Conservation (phyloP, 1,139 yeast species). For the Candida sp. region DNA sequence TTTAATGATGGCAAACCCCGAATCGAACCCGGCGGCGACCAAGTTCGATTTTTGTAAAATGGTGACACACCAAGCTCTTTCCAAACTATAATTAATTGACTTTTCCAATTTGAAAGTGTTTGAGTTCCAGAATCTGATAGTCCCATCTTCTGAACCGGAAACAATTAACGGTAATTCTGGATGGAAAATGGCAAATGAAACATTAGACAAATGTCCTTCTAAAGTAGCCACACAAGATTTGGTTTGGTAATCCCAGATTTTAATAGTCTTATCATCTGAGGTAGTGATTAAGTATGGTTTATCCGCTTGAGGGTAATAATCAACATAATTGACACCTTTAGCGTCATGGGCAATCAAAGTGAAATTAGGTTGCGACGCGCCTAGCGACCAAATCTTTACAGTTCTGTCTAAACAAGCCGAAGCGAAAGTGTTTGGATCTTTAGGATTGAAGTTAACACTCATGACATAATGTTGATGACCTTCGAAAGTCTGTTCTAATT, state of each 20-base stretch:
- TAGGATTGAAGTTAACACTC: constrained; percentile 94
- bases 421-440: constrained; percentile 97
- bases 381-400: constrained; percentile 95
- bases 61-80: constrained; percentile 96
- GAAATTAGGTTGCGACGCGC: constrained; percentile 86
- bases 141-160: constrained; percentile 83
- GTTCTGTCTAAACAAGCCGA: constrained; percentile 96
- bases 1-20: constrained; percentile 84
- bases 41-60: constrained; percentile 74
- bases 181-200: constrained; percentile 95
- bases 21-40: constrained; percentile 91
- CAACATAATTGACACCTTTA: constrained; percentile 94
- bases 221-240: constrained; percentile 92
- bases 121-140: constrained; percentile 76
- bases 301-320: constrained; percentile 95
- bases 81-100: constrained; percentile 85
- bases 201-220: constrained; percentile 92
- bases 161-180: constrained; percentile 89
- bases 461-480: constrained; percentile 97
- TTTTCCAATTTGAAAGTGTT: constrained; percentile 84
- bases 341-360: constrained; percentile 89
- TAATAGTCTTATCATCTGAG: constrained; percentile 88
- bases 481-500: constrained; percentile 82
- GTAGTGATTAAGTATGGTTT: constrained; percentile 93
- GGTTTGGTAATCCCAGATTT: constrained; percentile 97